Base-by-base conservation (phyloP, 2,329 filamentous ascomycete genomes). In the Chrysosporium keratinophilum region DNA sequence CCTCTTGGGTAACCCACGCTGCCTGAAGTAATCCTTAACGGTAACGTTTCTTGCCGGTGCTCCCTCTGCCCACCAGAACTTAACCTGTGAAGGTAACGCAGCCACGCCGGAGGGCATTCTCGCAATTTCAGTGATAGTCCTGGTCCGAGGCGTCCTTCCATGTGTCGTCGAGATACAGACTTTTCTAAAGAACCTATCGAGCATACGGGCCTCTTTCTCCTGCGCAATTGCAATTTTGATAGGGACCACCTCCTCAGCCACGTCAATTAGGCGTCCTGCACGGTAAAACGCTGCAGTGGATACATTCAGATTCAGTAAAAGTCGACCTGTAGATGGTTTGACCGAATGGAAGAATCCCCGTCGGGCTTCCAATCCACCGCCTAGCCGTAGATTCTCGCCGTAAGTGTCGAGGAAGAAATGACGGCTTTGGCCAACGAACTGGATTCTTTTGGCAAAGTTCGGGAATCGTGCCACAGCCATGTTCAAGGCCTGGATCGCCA, bases 311-410 rank as follows among this genome's bases (percentile, higher is more conserved):
- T 85, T 85, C 11, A 84, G 64, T 1, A 85, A 63, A 2, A 84
- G 67, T 2, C 80, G 73, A 41, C 74, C 75, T 11, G 79, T 77
- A 2, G 79, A 76, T 1, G 78, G 75, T 3, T 82, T 77, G 23
- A 81, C 77, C 59, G 79, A 83, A n/a, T 79, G 71, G 61, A 78
- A 83, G 65, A 79, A 85, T 0, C 82, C 82, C 39, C 81, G 74
- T 6, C 82, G 64, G 3, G 80, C 80, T 44, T 78, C 70, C 0
- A 84, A 67, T 1, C 79, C 79, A 15, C 64, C 69, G 1, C 72
- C 74, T 1, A 84, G 70, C 31, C 70, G 60, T 9, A 49, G 12
- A 31, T 50, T 6, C 12, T 46, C 34, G 3, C 61, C 59, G 0
- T 53, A 57, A 45, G 77, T 69, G 0, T 60, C 64, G 52, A 76